Base-by-base conservation (phyloP, 768 basidiomycete species). In the Mycena indigotica region DNA sequence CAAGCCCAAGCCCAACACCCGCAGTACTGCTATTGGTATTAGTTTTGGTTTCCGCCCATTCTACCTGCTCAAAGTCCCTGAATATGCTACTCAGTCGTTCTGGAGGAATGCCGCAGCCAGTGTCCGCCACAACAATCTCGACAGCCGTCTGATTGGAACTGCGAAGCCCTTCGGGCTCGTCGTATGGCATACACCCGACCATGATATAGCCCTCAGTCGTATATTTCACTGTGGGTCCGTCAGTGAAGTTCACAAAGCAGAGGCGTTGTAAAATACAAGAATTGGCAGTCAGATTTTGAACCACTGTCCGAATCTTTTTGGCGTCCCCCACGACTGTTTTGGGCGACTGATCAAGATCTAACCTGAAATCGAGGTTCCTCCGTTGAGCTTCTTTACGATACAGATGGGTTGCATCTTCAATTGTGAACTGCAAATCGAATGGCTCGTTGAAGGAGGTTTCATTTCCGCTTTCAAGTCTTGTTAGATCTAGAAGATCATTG, bases 401-500 rank as follows among this genome's bases (percentile, higher is more conserved):
- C 0, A 89, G 67, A 4, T 75, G 70, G 2, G 82, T 79, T 0
- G 90, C 86, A 21, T 89, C 87, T 45, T 79, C 68, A 52, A 93
- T 85, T 1, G 81, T 77, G 5, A 73, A 69, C 26, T 77, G 79
- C 4, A 93, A 73, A 66, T 93, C 78, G 65, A 93, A 91, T 0
- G 87, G 87, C 68, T 92, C 89, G 61, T 85, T 86, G 70, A 89
- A 87, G 1, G 84, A 85, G 0, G 86, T 88, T 60, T 88, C 85
- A 58, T 86, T 81, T 6, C 89, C 89, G 54, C 79, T 85, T 69
- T 94, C 90, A 24, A 91, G 75, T 5, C 89, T 79, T 0, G 91
- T 92, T 12, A 93, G 77, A 70, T 92, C 91, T 65, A 93, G 75
- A 10, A 93, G 74, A 70, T 93, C 90, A 67, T 92, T 92, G 70